phyloP scores from a whole-genome alignment of 2,329 filamentous ascomycete genomes.

The Emergomyces pasteurianus region DNA sequence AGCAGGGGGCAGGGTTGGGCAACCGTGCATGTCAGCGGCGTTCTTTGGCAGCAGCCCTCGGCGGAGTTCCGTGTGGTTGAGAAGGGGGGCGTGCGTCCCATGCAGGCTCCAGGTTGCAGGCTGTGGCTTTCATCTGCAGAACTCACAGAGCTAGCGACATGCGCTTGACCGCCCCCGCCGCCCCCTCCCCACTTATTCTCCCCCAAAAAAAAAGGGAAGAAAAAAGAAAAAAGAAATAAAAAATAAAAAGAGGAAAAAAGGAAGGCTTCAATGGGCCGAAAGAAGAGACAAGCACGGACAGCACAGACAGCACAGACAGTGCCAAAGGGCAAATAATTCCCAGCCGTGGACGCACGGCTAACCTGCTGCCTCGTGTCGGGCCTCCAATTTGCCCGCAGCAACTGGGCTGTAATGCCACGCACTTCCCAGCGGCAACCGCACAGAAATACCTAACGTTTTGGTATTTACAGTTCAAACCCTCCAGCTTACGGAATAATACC shows the following conservation, averaged over 20 bases:
- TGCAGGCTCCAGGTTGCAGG: neutral
- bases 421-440: neutral
- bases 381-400: no score
- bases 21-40: neutral
- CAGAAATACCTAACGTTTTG: no score
- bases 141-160: neutral
- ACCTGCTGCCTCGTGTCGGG: neutral
- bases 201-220: neutral
- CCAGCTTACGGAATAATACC: no score
- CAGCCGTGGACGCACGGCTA: neutral
- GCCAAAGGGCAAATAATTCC: no score
- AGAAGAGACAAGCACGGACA: no score
- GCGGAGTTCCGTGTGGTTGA: slow-evolving; percentile 1
- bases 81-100: neutral
- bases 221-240: no score
- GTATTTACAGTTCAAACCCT: neutral
- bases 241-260: no score
- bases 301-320: no score
- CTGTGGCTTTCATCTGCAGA: neutral
- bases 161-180: neutral
- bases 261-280: no score
- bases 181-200: neutral
- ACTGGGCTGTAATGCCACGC: neutral
- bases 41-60: neutral
- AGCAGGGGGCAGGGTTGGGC: neutral